A percentile compares a stretch with the other conserved stretches of the same genome.
phyloP scores from a whole-genome alignment of 176 grass and related monocot genomes.

The Musa troglodytarum region DNA sequence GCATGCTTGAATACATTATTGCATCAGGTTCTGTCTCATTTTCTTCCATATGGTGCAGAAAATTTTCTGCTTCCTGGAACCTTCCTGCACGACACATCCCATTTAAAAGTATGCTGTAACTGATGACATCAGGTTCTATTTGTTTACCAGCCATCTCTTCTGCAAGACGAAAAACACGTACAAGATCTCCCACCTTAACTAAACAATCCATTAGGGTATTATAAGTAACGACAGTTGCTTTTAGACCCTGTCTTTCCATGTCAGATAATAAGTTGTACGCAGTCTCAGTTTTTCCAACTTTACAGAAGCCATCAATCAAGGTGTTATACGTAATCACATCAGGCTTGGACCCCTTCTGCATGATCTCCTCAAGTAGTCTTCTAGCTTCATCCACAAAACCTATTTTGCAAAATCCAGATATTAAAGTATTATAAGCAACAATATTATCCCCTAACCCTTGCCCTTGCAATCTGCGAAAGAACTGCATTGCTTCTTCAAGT shows the following conservation, averaged over 20 bases:
- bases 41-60: slow-evolving; percentile 6
- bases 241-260: slow-evolving; percentile 20
- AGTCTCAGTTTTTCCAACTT: slow-evolving; percentile 20
- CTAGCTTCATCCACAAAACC: slow-evolving; percentile 25
- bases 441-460: slow-evolving; percentile 2
- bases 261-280: slow-evolving; percentile 23
- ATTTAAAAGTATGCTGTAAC: slow-evolving; percentile 15
- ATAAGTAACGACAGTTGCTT: slow-evolving; percentile 22
- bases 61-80: slow-evolving; percentile 8
- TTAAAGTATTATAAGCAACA: slow-evolving; percentile 28
- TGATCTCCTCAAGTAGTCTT: slow-evolving; percentile 15
- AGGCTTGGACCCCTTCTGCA: slow-evolving; percentile 11
- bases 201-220: slow-evolving; percentile 22
- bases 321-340: slow-evolving; percentile 24
- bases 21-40: not conserved
- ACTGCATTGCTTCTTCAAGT: slow-evolving; percentile 16
- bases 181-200: slow-evolving; percentile 22
- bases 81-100: slow-evolving; percentile 15
- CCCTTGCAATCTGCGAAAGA: slow-evolving; percentile 8
- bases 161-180: slow-evolving; percentile 23
- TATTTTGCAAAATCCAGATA: slow-evolving; percentile 30
- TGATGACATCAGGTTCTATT: slow-evolving; percentile 25
- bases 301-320: slow-evolving; percentile 35
- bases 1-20: slow-evolving; percentile 1
- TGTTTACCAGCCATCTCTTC: slow-evolving; percentile 23